Evolutionary conservation across 352 stramenopile genomes (phyloP).

Genomic region (Pythium coloratum): DNA sequence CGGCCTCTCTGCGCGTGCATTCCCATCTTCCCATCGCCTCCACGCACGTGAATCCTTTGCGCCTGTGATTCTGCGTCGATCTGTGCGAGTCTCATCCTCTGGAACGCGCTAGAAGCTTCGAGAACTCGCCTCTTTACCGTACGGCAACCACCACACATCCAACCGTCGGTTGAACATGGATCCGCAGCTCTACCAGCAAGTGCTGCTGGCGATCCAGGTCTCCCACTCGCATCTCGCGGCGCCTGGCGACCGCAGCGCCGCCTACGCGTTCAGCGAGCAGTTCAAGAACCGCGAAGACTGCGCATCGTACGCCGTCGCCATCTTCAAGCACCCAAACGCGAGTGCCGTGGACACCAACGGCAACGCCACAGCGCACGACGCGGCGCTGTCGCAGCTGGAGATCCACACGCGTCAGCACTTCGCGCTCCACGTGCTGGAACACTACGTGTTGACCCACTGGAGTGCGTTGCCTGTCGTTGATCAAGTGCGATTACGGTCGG

Average conservation of each 20-base stretch:
- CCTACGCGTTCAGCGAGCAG: conserved; percentile 74
- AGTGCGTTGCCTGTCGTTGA: conserved; percentile 40
- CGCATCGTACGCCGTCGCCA: conserved; percentile 67
- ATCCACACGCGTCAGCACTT: conserved; percentile 69
- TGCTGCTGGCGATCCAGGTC: conserved; percentile 71
- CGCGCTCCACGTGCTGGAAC: conserved; percentile 75
- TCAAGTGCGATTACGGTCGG: conserved; percentile 45
- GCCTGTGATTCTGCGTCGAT: conserved; percentile 2
- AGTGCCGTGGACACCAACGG: conserved; percentile 23
- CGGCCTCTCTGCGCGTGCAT: background rate
- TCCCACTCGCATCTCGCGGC: conserved; percentile 62
- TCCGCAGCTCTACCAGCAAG: conserved; percentile 63
- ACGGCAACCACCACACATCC: background rate
- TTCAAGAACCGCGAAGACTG: conserved; percentile 75
- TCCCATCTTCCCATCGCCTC: background rate
- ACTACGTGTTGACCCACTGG: conserved; percentile 66
- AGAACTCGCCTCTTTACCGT: background rate
- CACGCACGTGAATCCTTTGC: background rate
- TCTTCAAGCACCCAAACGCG: conserved; percentile 56
- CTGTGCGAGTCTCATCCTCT: background rate
- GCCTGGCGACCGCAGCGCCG: conserved; percentile 42
- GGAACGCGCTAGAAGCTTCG: conserved; percentile 1
- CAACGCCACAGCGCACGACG: conserved; percentile 2
- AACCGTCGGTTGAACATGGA: conserved; percentile 43
- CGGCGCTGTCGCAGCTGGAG: conserved; percentile 30